Evolutionary conservation across 2,329 filamentous ascomycete genomes (phyloP).

Genomic region (Alternaria brassicae): DNA sequence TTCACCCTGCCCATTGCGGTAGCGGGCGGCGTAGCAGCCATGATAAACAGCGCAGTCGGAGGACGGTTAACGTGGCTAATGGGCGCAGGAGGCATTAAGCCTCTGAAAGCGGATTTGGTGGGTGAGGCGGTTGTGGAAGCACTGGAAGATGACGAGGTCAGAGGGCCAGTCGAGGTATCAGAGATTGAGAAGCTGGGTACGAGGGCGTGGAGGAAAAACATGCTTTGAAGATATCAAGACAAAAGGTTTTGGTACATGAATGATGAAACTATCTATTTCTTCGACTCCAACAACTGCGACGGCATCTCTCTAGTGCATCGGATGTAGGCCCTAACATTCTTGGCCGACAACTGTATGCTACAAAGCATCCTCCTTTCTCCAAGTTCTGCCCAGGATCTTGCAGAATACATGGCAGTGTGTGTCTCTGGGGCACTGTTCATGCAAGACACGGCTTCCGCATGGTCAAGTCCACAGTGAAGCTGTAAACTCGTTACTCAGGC

Average conservation of each 20-base stretch:
- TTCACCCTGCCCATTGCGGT: slow-evolving; percentile 87
- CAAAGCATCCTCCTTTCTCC: neutral
- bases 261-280: neutral
- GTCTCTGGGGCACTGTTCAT: neutral
- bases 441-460: neutral
- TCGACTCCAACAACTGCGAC: neutral
- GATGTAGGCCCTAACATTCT: neutral
- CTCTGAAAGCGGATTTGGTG: slow-evolving; percentile 84
- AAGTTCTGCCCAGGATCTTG: neutral
- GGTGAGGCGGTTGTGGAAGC: slow-evolving; percentile 91
- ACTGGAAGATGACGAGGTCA: slow-evolving; percentile 73
- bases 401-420: neutral
- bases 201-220: slow-evolving; percentile 85
- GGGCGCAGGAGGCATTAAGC: slow-evolving; percentile 84
- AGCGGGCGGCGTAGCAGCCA: slow-evolving; percentile 73
- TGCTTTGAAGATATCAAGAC: slow-evolving; percentile 67
- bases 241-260: neutral
- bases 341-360: neutral
- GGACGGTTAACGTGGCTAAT: slow-evolving; percentile 78
- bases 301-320: neutral
- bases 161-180: slow-evolving; percentile 77
- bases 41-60: slow-evolving; percentile 79
- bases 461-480: neutral
- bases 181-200: slow-evolving; percentile 83
- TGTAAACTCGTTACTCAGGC: neutral